Percentiles rank a stretch among this genome's conserved stretches.
Evolutionary conservation across 306 rosid species (phyloP).

Genomic region (Sicyos baderoa): DNA sequence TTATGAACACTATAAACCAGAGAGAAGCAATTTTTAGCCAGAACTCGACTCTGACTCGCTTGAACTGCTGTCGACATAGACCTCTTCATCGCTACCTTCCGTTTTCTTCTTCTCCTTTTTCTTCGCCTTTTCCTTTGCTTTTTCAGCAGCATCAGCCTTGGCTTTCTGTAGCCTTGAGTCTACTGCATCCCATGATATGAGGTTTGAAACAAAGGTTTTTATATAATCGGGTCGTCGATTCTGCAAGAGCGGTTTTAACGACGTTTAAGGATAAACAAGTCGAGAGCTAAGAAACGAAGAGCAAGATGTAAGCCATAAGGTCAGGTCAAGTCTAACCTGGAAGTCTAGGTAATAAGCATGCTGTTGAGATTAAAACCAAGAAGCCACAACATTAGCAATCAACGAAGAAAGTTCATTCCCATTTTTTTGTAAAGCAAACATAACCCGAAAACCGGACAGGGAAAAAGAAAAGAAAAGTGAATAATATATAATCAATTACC

Average conservation of each 20-base stretch:
- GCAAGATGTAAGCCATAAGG: constrained; percentile 16
- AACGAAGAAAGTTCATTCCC: neutral
- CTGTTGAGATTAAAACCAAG: constrained; percentile 34
- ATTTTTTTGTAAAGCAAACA: neutral
- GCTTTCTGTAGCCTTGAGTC: constrained; percentile 61
- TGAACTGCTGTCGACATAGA: constrained; percentile 1
- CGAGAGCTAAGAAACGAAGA: neutral
- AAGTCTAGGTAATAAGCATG: constrained; percentile 89
- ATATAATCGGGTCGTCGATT: constrained; percentile 58
- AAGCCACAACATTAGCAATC: neutral
- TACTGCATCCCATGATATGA: constrained; percentile 80
- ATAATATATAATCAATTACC: constrained; percentile 36
- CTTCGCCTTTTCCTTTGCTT: constrained; percentile 10
- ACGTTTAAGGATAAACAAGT: neutral
- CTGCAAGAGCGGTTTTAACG: constrained; percentile 24
- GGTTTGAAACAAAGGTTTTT: constrained; percentile 59
- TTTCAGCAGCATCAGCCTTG: constrained; percentile 32
- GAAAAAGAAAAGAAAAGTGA: neutral
- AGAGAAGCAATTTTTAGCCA: neutral
- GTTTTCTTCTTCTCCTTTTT: constrained; percentile 10
- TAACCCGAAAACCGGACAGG: neutral
- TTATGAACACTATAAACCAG: neutral
- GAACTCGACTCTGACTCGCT: constrained; percentile 8
- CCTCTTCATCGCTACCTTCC: neutral
- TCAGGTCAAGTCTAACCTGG: constrained; percentile 48